These are phyloP conservation scores for Starmerella stigmatis DNA, from an alignment of 805 yeast genomes.

Conservation along the genomic window DNA sequence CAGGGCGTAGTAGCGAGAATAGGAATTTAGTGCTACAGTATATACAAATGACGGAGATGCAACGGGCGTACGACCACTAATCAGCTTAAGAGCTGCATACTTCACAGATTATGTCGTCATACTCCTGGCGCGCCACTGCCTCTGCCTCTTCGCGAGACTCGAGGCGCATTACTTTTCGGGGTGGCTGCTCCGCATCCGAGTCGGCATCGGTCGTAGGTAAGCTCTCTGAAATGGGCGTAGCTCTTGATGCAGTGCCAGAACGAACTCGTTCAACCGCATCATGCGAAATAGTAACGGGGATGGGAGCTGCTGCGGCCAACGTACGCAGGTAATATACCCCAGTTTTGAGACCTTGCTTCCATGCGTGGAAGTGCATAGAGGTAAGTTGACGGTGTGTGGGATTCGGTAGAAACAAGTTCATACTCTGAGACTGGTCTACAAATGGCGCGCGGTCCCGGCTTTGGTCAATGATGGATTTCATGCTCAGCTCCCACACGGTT, in stretches of 20 bases:
- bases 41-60: too few species aligned
- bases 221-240: conserved; percentile 1
- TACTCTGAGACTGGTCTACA: conserved; percentile 80
- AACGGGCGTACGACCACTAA: too few species aligned
- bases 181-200: not conserved
- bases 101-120: conserved; percentile 1
- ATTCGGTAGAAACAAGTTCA: conserved; percentile 73
- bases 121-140: too few species aligned
- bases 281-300: conserved; percentile 68
- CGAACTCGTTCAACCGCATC: conserved; percentile 12
- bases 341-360: conserved; percentile 94
- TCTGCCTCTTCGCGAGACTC: too few species aligned
- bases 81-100: not conserved
- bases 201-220: not conserved
- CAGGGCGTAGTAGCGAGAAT: too few species aligned
- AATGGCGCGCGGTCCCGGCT: conserved; percentile 64
- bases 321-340: conserved; percentile 96
- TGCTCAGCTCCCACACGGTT: conserved; percentile 92
- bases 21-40: too few species aligned
- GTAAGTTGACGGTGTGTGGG: conserved; percentile 92
- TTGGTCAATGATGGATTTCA: conserved; percentile 67
- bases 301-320: conserved; percentile 91
- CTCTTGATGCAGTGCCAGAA: not conserved
- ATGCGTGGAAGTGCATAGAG: conserved; percentile 94
- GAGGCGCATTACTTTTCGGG: not conserved